Evolutionary conservation across 1,284 basidiomycete species (phyloP), one percentile per base, ranked within the genome.

Genomic region (Ceratobasidium papillatum): DNA sequence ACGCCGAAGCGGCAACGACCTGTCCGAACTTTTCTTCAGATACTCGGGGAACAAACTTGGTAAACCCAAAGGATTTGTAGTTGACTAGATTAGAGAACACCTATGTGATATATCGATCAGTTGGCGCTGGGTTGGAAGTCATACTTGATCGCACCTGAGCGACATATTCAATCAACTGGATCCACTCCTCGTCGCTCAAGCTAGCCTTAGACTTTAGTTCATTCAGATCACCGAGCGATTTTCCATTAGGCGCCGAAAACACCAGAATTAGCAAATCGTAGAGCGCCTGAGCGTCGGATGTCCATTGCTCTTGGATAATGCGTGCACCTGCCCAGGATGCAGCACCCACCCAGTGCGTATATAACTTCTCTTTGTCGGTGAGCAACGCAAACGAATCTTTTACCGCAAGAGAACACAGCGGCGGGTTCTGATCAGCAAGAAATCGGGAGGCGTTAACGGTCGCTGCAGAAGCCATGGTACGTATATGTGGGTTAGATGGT

Each of bases 281-380:
- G 65, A 94, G 85, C 79, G 85, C 85, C 78, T 85, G 80, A 9
- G 84, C 80, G 52, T 75, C 75, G 0, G 68, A 84, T 0, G 92
- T 91, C 89, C 90, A 93, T 83, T 94, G 93, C 79, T 86, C 90
- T 83, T 94, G 91, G 75, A 94, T 91, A 81, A 95, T 90, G 58
- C 91, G 86, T 61, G 88, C 91, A 43, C 94, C 93, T 0, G 91
- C 91, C 93, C 94, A 95, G 32, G 75, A 47, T 61, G 58, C 76
- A 30, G 76, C 49, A 43, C 87, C 76, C 49, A 80, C 76, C 72
- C 75, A 89, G 80, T 94, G 91, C 1, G 90, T 87, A 78, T 94
- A 94, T 76, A 90, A 86, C 82, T 91, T 92, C 80, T 94, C 93
- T 78, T 86, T 87, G 4, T 87, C 83, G 74, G 91, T 93, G 69